Base-by-base conservation (phyloP, 768 basidiomycete species). In the Mycena venus region DNA sequence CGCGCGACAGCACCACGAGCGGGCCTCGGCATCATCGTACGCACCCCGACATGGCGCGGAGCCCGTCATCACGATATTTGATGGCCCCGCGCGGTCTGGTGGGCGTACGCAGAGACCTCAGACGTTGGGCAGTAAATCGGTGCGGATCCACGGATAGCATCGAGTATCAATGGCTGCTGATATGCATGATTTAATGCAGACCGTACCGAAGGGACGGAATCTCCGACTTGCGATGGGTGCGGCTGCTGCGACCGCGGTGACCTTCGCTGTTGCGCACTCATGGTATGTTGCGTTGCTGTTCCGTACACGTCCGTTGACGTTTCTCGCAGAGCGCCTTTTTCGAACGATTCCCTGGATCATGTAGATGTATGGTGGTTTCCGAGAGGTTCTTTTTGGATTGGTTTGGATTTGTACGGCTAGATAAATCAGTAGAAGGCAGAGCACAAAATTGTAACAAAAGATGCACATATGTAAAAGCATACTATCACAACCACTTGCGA, bases 61-160 rank as follows among this genome's bases (percentile, higher is more conserved):
- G 51, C 31, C 65, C 0, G 58, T 42, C 19, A 36, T 66, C 4
- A 72, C 70, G 25, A 58, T 72, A 47, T 72, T 72, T 25, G 68
- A 70, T 19, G 68, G 68, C 7, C 68, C 68, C 21, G 68, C 68
- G 38, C 40, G 19, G 19, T 68, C 67, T 29, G 65, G 38, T 27
- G 38, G 65, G 19, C 25, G 38, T 2, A 34, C n/a, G 17, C 36
- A 29, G 51, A 14, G 7, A 31, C 11, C 38, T 8, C 19, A 11
- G 17, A 40, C n/a, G 7, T n/a, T n/a, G 7, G 36, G 23, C 21
- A 7, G 51, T 11, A 36, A 59, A 59, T 32, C 31, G 31, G 58
- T 59, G 58, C 49, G 23, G 40, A 42, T 42, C 10, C 40, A n/a
- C n/a, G n/a, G n/a, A n/a, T 42, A 51, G 49, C 21, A n/a, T 51